Evolutionary conservation across 208 protist species (phyloP), one percentile per base, ranked within the genome.

Genomic region (Trypanosoma rangeli): DNA sequence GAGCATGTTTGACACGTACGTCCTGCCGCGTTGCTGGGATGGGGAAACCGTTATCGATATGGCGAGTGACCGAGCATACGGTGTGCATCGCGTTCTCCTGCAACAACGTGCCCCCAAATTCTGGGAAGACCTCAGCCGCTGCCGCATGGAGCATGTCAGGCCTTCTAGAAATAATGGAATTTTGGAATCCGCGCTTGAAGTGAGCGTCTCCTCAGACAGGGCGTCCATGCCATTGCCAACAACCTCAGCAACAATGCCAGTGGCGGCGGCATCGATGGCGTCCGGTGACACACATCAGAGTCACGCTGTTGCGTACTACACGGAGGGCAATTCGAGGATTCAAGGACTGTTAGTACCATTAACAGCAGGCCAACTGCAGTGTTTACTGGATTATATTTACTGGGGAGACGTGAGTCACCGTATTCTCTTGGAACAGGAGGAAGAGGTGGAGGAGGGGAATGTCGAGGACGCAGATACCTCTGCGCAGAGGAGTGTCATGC

Each of bases 51-150:
- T 28, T 22, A 55, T 67, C 50, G 75, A 70, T 26, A 55, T 58
- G 7, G 22, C 29, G 54, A 66, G 5, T 33, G 56, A 59, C 48
- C 26, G 52, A 33, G 31, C n/a, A 3, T 84, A 87, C 48, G 82
- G 80, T 29, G 61, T 90, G 46, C 89, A 94, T 74, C 82, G 84
- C 18, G 82, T 64, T n/a, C 53, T 94, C 13, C 58, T 94, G 26
- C 77, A 85, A 60, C 84, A 91, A 64, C 85, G 89, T 15, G 86
- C 89, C 10, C 84, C 86, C n/a, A 74, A 82, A 12, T 76, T 94
- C 29, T 76, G 75, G 60, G 63, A 89, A 49, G 72, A 83, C 68
- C 68, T 94, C 7, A 57, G 72, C 16, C 68, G 62, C 3, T 94
- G 89, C 63, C 84, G 89, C 58, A 73, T 73, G 22, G 80, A 90